phyloP scores from a whole-genome alignment of 2,329 filamentous ascomycete genomes.

The Pseudogymnoascus sp. region DNA sequence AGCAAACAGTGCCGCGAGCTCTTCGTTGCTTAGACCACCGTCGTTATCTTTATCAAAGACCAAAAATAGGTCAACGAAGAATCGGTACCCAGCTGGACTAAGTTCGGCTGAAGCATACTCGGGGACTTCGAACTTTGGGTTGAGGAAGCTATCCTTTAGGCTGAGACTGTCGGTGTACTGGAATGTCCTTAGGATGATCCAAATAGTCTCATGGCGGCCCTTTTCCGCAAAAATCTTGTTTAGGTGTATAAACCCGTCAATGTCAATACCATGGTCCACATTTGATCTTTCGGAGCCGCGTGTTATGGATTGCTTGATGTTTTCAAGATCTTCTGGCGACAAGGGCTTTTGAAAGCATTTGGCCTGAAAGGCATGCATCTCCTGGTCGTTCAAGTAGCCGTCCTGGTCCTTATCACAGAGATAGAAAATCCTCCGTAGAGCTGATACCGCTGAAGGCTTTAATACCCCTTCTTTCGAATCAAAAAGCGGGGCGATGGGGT shows the following conservation, averaged over 20 bases:
- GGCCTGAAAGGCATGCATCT: slow-evolving; percentile 83
- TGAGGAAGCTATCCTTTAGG: slow-evolving; percentile 81
- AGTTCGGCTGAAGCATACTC: slow-evolving; percentile 88
- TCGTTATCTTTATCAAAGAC: slow-evolving; percentile 97
- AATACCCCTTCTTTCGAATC: slow-evolving; percentile 87
- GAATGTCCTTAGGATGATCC: slow-evolving; percentile 91
- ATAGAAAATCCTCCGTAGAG: slow-evolving; percentile 86
- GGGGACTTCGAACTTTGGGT: slow-evolving; percentile 89
- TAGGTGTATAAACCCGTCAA: slow-evolving; percentile 75
- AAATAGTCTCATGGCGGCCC: slow-evolving; percentile 94
- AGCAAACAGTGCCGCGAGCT: slow-evolving; percentile 79
- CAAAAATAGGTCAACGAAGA: slow-evolving; percentile 94
- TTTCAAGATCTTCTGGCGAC: slow-evolving; percentile 70
- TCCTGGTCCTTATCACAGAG: slow-evolving; percentile 95
- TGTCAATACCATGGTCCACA: slow-evolving; percentile 65
- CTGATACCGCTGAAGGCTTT: slow-evolving; percentile 82
- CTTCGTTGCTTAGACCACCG: slow-evolving; percentile 78
- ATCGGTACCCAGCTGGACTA: slow-evolving; percentile 88
- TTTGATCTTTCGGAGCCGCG: slow-evolving; percentile 57
- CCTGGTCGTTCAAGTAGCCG: slow-evolving; percentile 79
- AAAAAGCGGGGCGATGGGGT: slow-evolving; percentile 92
- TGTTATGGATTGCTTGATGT: slow-evolving; percentile 82
- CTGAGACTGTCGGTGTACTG: slow-evolving; percentile 95
- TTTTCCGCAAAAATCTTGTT: slow-evolving; percentile 98
- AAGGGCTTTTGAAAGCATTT: slow-evolving; percentile 89